Base-by-base conservation (phyloP, 345 rosid genomes). In the Erucastrum elatum region DNA sequence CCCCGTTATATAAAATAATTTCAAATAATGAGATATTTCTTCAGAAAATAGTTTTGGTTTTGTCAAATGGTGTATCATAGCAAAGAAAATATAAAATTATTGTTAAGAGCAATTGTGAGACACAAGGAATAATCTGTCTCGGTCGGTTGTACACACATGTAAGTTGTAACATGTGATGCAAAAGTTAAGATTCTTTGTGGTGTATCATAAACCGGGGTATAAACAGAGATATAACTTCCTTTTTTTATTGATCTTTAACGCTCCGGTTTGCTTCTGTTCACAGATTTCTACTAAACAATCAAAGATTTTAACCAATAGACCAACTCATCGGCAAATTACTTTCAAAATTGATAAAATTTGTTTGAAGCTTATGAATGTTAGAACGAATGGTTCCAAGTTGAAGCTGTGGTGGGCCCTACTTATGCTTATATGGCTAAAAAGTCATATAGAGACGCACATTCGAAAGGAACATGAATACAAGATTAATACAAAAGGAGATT, bases 391-490 rank as follows among this genome's bases (percentile, higher is more conserved):
- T 41, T 37, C 51, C 44, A 35, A 35, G 30, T 16, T 65, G 2
- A 66, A 37, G 49, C 3, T 10, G 7, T 65, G 51, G 68, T 37
- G 53, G 55, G 21, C 34, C 34, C 56, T 66, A 65, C 13, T 30
- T 4, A 64, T 16, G 49, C 17, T 16, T 8, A 80, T 46, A 2
- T 66, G 16, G 55, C 70, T 39, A 67, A 67, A 67, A 67, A 65
- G 55, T 25, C 55, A 66, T 68, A 29, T 13, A 12, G 15, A 41
- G 33, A 46, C 8, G 37, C 4, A 68, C 41, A 46, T n/a, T 46
- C 1, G 13, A 27, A 46, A 6, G 33, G 10, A 39, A 65, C 51
- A 49, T 51, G 30, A 65, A 10, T 37, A 21, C 16, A 65, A 37
- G 41, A 63, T 21, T 21, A 21, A 31, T 37, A 39, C 41, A 65